A percentile compares a stretch with the other conserved stretches of the same genome.
Conservation (phyloP, 2,329 filamentous ascomycete genomes). For the Fusarium sp. region DNA sequence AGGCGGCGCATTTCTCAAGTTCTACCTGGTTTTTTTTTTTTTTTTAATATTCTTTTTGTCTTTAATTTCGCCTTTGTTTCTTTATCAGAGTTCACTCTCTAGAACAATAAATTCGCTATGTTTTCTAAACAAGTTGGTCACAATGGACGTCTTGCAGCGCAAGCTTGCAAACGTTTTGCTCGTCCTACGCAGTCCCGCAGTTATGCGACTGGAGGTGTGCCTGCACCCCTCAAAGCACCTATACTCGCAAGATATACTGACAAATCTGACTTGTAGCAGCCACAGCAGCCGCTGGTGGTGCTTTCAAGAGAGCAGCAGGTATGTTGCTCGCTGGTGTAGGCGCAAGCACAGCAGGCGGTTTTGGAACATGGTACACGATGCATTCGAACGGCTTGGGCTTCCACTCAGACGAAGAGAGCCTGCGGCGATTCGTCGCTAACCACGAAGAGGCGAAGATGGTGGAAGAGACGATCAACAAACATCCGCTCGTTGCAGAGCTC, state of each 20-base stretch:
- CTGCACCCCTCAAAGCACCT: background rate
- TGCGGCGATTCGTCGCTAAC: slow-evolving; percentile 67
- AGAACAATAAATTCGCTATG: slow-evolving; percentile 18
- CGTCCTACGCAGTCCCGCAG: slow-evolving; percentile 31
- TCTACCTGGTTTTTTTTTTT: background rate
- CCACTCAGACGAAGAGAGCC: slow-evolving; percentile 73
- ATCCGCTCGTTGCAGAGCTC: slow-evolving; percentile 76
- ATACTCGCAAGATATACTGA: slow-evolving; percentile 22
- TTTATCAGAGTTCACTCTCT: background rate
- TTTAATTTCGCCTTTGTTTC: background rate
- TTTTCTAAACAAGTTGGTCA: slow-evolving; percentile 38
- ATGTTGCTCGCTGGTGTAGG: slow-evolving; percentile 43
- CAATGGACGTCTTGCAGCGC: slow-evolving; percentile 37
- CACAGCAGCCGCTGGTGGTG: slow-evolving; percentile 25
- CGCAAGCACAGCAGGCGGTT: slow-evolving; percentile 45
- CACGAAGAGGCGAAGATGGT: slow-evolving; percentile 66
- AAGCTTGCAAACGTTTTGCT: slow-evolving; percentile 32
- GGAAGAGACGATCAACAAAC: slow-evolving; percentile 76
- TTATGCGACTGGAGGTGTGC: slow-evolving; percentile 42
- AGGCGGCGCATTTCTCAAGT: slow-evolving; percentile 9
- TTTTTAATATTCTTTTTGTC: background rate
- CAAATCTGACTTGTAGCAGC: slow-evolving; percentile 4
- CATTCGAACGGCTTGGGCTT: slow-evolving; percentile 49
- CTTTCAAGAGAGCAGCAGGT: slow-evolving; percentile 36
- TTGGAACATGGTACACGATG: slow-evolving; percentile 48